These are phyloP conservation scores for Eimeria acervulina DNA, from an alignment of 169 alveolate genomes.

Conservation along the genomic window DNA sequence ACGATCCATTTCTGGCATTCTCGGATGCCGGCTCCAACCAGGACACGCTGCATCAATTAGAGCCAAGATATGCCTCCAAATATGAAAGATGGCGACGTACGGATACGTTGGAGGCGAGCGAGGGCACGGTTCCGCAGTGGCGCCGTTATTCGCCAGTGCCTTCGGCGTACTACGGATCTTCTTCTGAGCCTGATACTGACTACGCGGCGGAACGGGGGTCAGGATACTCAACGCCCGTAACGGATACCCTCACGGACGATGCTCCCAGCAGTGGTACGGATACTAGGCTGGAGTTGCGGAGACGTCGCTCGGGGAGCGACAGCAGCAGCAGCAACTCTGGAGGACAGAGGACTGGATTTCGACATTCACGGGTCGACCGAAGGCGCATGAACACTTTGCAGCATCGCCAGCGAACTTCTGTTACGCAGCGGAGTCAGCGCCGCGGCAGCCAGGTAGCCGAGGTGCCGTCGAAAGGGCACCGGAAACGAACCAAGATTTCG, in stretches of 20 bases:
- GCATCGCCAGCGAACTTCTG: neutral
- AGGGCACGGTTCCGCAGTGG: neutral
- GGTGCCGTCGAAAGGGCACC: constrained; percentile 32
- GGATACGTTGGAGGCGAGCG: neutral
- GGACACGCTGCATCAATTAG: neutral
- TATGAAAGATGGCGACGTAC: constrained; percentile 6
- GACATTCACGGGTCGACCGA: neutral
- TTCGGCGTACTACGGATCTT: neutral
- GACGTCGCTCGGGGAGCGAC: constrained; percentile 5
- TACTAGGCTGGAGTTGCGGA: neutral
- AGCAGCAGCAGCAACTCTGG: constrained; percentile 38
- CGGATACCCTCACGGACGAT: neutral
- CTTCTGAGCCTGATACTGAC: constrained; percentile 4
- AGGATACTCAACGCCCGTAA: neutral
- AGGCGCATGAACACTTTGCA: neutral
- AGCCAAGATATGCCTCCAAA: neutral
- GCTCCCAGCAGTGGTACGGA: neutral
- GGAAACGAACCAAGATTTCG: neutral
- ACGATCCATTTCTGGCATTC: neutral
- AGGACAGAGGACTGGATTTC: neutral
- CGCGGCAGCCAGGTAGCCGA: constrained; percentile 40
- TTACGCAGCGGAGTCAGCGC: neutral
- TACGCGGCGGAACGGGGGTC: constrained; percentile 1
- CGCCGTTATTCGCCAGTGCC: neutral
- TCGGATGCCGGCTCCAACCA: neutral